These are phyloP conservation scores for Fusarium chlamydosporum DNA, from an alignment of 2,329 filamentous ascomycete species.

Conservation along the genomic window DNA sequence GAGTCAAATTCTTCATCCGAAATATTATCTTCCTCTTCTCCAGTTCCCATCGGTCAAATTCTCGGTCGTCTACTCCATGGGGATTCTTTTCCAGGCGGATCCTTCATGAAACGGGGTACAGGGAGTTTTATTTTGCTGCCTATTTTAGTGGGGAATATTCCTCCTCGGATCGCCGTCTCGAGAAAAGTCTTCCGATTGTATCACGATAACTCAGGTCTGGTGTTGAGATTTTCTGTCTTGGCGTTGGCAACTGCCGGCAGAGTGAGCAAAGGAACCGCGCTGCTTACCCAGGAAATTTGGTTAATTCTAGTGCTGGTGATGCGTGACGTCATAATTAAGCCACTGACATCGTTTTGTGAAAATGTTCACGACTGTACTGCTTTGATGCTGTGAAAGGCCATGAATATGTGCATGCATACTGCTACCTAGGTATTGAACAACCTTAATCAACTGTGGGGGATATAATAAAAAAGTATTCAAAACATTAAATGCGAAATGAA, in stretches of 20 bases:
- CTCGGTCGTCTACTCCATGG: slow-evolving; percentile 32
- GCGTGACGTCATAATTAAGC: slow-evolving; percentile 10
- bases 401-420: neutral
- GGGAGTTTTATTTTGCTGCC: slow-evolving; percentile 30
- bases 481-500: too few species aligned
- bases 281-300: neutral
- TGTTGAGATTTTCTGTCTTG: slow-evolving; percentile 23
- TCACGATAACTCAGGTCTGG: neutral
- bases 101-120: slow-evolving; percentile 6
- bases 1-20: neutral
- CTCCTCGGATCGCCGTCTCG: neutral
- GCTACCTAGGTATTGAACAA: neutral
- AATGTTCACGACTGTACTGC: neutral
- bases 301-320: neutral
- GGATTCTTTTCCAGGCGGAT: slow-evolving; percentile 18
- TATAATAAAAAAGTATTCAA: too few species aligned
- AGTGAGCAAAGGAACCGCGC: neutral
- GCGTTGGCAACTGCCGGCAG: slow-evolving; percentile 5
- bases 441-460: accelerated
- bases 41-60: slow-evolving; percentile 13
- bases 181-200: slow-evolving; percentile 16
- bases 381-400: neutral
- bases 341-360: slow-evolving; percentile 8
- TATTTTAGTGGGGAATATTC: slow-evolving; percentile 18
- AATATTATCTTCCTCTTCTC: neutral